Conservation (phyloP, 108 stramenopile species). For the Ochromonas danica region DNA sequence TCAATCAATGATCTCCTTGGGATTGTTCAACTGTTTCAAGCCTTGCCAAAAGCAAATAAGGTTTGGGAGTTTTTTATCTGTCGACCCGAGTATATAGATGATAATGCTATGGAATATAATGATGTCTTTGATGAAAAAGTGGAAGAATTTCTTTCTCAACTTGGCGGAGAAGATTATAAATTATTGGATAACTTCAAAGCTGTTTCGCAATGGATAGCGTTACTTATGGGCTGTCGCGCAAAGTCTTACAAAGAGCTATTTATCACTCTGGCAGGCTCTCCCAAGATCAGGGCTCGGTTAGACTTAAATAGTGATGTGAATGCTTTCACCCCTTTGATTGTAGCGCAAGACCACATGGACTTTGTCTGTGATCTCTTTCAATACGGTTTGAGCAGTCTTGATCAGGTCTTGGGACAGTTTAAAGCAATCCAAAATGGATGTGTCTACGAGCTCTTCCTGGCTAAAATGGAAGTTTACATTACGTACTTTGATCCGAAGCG, state of each 20-base stretch:
- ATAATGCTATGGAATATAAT: neutral
- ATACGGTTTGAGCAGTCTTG: conserved; percentile 4
- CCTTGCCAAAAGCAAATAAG: neutral
- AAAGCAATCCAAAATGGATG: neutral
- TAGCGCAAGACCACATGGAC: neutral
- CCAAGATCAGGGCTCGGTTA: neutral
- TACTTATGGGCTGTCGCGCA: neutral
- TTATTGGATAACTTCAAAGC: conserved; percentile 11
- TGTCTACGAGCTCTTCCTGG: neutral
- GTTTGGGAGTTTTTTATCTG: conserved; percentile 5
- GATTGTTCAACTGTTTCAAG: neutral
- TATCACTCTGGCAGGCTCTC: neutral
- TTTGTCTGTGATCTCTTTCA: neutral
- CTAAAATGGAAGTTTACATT: neutral
- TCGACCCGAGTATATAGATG: neutral
- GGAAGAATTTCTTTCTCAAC: conserved; percentile 6
- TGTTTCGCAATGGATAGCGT: neutral
- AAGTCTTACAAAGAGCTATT: neutral
- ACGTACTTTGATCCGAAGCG: neutral
- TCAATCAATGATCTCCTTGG: no score
- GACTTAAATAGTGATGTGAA: neutral
- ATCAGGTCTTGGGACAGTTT: conserved; percentile 9
- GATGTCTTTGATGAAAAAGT: neutral
- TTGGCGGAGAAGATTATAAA: neutral
- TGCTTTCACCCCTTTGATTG: neutral